Base-by-base conservation (phyloP, 208 protist genomes). In the Leishmania guyanensis region DNA sequence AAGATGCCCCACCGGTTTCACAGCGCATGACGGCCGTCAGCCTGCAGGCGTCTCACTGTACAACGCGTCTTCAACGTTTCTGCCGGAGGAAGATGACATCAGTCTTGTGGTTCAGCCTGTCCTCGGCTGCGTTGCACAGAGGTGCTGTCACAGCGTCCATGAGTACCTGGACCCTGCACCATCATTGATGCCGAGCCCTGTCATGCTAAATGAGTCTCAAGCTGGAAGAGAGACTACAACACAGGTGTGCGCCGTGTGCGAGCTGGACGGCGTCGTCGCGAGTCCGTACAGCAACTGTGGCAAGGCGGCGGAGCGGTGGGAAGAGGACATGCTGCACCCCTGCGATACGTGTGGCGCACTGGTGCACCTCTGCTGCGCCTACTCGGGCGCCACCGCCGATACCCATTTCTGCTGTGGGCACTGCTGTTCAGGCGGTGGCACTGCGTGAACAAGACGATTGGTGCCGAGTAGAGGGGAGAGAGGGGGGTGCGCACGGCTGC, bases 201-300 rank as follows among this genome's bases (percentile, higher is more conserved):
- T 5, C 12, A n/a, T 26, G 51, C 46, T 29, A 10, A 22, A 36
- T 26, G 22, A 6, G 46, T n/a, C 46, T 29, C 73, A 14, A 65
- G 20, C 1, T 39, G 48, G 53, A 50, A 29, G 8, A 60, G 77
- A 39, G 33, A 20, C 9, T 8, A 17, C 39, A 53, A 2, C 69
- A 33, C 39, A 1, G n/a, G 69, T 82, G 39, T 92, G 89, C 77
- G 86, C 62, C 22, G 79, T 92, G 56, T 92, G 89, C 54, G 89
- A 92, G 80, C 86, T 92, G 29, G 75, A 79, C 14, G 87, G 84
- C 3, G 62, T 86, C 0, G 43, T 83, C 56, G 48, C 46, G 1
- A 20, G 2, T 1, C 36, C 29, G 73, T 33, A 46, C 17, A 51
- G 6, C 39, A 8, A 8, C 5, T 56, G 62, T 48, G 58, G 22